Evolutionary conservation across 768 basidiomycete species (phyloP).

Genomic region (Lentinus tigrinus): DNA sequence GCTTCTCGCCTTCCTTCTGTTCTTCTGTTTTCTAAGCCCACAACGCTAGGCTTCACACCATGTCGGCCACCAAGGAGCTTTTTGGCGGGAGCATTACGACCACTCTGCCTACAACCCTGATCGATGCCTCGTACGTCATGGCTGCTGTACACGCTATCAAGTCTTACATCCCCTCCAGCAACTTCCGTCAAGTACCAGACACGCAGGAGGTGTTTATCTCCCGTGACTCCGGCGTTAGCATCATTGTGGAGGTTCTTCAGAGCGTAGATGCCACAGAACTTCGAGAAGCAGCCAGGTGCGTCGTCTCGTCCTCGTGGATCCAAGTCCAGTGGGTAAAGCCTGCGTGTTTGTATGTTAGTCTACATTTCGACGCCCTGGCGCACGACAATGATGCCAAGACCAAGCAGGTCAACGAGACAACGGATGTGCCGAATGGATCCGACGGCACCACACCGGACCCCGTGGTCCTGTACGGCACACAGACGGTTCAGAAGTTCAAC

Average conservation of each 20-base stretch:
- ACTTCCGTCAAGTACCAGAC: slow-evolving; percentile 85
- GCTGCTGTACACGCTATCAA: not conserved
- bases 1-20: not conserved
- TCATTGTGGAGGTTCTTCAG: slow-evolving; percentile 83
- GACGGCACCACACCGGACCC: slow-evolving; percentile 50
- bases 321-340: not conserved
- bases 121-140: slow-evolving; percentile 85
- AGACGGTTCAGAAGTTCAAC: slow-evolving; percentile 79
- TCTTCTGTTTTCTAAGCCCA: not conserved
- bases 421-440: slow-evolving; percentile 41
- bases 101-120: slow-evolving; percentile 49
- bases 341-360: slow-evolving; percentile 48
- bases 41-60: slow-evolving; percentile 18
- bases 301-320: not conserved
- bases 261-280: slow-evolving; percentile 59
- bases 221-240: slow-evolving; percentile 62
- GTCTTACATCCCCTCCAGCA: slow-evolving; percentile 32
- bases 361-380: slow-evolving; percentile 87
- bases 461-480: slow-evolving; percentile 64
- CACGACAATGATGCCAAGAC: slow-evolving; percentile 81
- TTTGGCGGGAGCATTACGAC: slow-evolving; percentile 88
- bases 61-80: slow-evolving; percentile 43
- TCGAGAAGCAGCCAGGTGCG: slow-evolving; percentile 67
- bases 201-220: slow-evolving; percentile 92
- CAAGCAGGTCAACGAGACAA: slow-evolving; percentile 42